Conservation (phyloP, 108 stramenopile species). For the Aurantiochytrium sp. region DNA sequence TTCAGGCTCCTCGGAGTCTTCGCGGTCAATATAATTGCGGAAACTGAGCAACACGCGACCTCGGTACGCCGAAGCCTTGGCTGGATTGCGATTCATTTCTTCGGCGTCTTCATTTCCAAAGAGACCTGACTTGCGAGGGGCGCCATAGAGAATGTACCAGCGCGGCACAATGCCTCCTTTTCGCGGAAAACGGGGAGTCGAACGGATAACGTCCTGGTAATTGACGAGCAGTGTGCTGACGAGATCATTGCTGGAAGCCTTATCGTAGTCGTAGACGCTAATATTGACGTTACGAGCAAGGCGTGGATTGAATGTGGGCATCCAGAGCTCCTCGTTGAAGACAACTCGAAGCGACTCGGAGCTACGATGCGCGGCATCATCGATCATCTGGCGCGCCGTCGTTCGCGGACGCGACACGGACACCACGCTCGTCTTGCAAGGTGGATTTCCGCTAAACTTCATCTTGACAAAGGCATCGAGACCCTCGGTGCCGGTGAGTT, state of each 20-base stretch:
- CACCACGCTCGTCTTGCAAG: background rate
- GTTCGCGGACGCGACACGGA: background rate
- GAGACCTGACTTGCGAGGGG: background rate
- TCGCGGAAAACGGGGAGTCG: background rate
- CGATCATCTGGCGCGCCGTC: background rate
- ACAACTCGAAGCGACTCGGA: background rate
- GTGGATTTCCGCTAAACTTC: slow-evolving; percentile 18
- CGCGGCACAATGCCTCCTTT: background rate
- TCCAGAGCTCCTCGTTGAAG: slow-evolving; percentile 34
- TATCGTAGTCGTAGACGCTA: slow-evolving; percentile 39
- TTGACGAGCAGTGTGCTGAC: slow-evolving; percentile 18
- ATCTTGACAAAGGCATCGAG: slow-evolving; percentile 41
- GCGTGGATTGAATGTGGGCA: slow-evolving; percentile 32
- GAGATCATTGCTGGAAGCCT: background rate
- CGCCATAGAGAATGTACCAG: slow-evolving; percentile 35
- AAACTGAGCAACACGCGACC: slow-evolving; percentile 18
- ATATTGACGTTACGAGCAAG: slow-evolving; percentile 9
- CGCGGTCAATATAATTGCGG: background rate
- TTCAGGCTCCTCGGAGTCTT: slow-evolving; percentile 1
- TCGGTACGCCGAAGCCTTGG: slow-evolving; percentile 27
- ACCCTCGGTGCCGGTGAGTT: background rate
- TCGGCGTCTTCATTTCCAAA: background rate
- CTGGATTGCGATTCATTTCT: slow-evolving; percentile 10
- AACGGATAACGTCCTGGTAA: background rate
- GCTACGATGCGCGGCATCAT: background rate